A percentile compares a stretch with the other conserved stretches of the same genome.
Conservation (phyloP, 2,329 filamentous ascomycete species). For the Torrubiella hemipterigena region DNA sequence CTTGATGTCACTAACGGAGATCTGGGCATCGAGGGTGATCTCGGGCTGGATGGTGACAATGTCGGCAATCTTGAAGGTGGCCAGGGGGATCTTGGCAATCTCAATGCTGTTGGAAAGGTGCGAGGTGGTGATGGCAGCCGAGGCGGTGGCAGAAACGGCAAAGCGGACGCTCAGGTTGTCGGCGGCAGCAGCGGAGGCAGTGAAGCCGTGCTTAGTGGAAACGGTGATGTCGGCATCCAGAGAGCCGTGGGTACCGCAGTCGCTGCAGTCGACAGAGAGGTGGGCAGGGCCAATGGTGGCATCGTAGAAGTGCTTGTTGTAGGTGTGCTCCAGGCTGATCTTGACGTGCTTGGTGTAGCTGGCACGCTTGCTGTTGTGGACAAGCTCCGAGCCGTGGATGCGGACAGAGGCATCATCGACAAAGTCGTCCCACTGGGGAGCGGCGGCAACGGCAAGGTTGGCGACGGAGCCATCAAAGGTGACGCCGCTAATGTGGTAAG, state of each 20-base stretch:
- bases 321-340: constrained; percentile 7
- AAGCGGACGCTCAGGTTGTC: constrained; percentile 5
- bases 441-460: constrained; percentile 1
- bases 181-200: constrained; percentile 4
- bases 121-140: constrained; percentile 3
- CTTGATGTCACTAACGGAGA: constrained; percentile 4
- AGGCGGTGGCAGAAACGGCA: constrained; percentile 5
- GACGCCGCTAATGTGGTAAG: constrained; percentile 4
- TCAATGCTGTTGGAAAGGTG: constrained; percentile 5
- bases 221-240: constrained; percentile 5
- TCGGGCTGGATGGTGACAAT: constrained; percentile 5
- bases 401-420: constrained; percentile 3
- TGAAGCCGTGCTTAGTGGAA: constrained; percentile 6
- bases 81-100: constrained; percentile 3
- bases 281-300: constrained; percentile 6
- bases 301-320: constrained; percentile 8
- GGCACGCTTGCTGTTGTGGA: too few relatives aligned
- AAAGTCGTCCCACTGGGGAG: too few relatives aligned
- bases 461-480: constrained; percentile 3
- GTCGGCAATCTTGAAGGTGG: constrained; percentile 6
- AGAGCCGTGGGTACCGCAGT: constrained; percentile 6
- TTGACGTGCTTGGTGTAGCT: constrained; percentile 7
- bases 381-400: constrained; percentile 3
- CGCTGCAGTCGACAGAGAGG: constrained; percentile 6
- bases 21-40: constrained; percentile 4